Percentiles rank a stretch among this genome's conserved stretches.
phyloP scores from a whole-genome alignment of 176 grass and related monocot species.

The Chloris gayana region DNA sequence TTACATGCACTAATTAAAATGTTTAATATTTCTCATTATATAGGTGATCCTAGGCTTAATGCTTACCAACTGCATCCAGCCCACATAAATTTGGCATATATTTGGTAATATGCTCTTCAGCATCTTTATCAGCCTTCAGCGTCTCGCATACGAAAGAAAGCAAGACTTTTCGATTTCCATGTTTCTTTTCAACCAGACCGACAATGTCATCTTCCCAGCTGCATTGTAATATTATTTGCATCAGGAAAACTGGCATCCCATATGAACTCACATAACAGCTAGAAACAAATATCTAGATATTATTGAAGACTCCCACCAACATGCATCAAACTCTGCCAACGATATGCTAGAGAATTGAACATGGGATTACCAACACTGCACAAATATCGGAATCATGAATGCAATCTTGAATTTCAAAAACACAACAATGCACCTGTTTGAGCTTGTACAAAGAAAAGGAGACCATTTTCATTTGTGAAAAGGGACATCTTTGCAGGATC shows the following conservation, averaged over 20 bases:
- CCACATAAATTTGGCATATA: constrained; percentile 86
- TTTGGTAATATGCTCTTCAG: constrained; percentile 74
- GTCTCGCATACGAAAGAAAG: constrained; percentile 84
- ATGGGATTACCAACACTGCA: neutral
- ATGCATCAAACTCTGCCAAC: neutral
- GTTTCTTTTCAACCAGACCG: constrained; percentile 74
- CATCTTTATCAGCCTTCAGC: constrained; percentile 81
- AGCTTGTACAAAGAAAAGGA: neutral
- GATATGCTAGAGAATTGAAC: neutral
- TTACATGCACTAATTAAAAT: neutral
- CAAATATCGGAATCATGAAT: neutral
- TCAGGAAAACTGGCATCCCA: neutral
- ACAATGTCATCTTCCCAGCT: constrained; percentile 89
- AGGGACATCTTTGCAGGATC: neutral
- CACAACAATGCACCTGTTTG: neutral
- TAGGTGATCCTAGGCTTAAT: neutral
- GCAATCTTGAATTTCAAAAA: neutral
- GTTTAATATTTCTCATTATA: neutral
- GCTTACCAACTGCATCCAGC: constrained; percentile 81
- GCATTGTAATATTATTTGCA: neutral
- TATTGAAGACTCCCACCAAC: neutral
- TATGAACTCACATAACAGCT: neutral
- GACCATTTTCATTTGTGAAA: neutral
- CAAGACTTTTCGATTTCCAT: constrained; percentile 55
- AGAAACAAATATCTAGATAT: neutral